Evolutionary conservation across 768 basidiomycete genomes (phyloP).

Genomic region (Rhodosporidiobolus odoratus): DNA sequence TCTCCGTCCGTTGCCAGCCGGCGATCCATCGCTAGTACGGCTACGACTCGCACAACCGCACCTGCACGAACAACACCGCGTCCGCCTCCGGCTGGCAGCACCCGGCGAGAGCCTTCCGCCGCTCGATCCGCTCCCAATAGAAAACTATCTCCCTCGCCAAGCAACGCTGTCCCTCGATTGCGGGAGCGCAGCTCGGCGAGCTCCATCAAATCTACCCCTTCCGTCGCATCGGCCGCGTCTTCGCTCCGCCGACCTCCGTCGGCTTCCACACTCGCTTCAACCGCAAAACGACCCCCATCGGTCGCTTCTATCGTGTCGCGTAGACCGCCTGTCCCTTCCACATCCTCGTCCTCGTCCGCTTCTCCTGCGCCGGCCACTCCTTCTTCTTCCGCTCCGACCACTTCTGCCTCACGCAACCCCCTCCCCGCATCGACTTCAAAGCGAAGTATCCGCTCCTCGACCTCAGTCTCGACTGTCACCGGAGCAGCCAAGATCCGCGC

Average conservation of each 20-base stretch:
- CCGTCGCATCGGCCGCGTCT: conserved; percentile 1
- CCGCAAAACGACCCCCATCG: conserved; percentile 49
- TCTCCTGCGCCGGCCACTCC: background rate
- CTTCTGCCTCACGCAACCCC: background rate
- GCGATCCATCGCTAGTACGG: background rate
- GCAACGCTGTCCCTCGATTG: background rate
- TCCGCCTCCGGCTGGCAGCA: background rate
- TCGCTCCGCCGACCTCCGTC: conserved; percentile 3
- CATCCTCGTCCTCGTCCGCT: background rate
- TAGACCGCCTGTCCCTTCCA: conserved; percentile 20
- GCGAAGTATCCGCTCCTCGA: background rate
- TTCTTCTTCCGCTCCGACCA: background rate
- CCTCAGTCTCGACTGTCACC: background rate
- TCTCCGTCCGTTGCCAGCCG: background rate
- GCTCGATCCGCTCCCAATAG: too few relatives aligned
- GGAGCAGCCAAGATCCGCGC: background rate
- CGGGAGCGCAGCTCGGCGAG: conserved; percentile 20
- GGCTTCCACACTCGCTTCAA: conserved; percentile 33
- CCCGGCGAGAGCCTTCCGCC: background rate
- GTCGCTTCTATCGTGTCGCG: conserved; percentile 49
- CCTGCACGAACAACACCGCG: background rate
- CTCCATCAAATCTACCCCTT: conserved; percentile 31
- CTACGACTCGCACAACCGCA: background rate
- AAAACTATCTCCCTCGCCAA: too few relatives aligned
- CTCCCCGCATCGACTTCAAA: background rate